Evolutionary conservation across 176 grass and related monocot genomes (phyloP).

Genomic region (Rhynchospora tenuis): DNA sequence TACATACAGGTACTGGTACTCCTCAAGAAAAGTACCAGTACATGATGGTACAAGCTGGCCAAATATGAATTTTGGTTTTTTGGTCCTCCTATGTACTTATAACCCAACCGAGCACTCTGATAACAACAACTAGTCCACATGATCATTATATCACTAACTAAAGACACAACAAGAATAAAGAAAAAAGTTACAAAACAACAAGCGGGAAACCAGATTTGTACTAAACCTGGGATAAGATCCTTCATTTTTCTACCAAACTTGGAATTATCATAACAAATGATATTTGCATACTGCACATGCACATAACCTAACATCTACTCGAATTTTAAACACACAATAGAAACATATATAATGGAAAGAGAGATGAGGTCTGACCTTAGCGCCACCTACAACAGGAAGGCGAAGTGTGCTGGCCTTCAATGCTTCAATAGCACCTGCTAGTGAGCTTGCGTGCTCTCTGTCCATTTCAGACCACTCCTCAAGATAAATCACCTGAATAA

Average conservation of each 20-base stretch:
- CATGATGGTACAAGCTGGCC: background rate
- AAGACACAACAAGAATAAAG: too few relatives aligned
- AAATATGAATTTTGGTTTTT: background rate
- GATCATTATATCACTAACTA: background rate
- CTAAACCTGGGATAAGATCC: background rate
- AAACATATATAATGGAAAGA: constrained; percentile 2
- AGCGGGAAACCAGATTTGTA: background rate
- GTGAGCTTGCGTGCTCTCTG: constrained; percentile 75
- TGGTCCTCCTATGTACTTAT: background rate
- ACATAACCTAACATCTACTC: background rate
- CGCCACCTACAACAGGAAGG: constrained; percentile 84
- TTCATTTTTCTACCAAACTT: background rate
- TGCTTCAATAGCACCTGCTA: constrained; percentile 73
- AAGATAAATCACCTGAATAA: constrained; percentile 58
- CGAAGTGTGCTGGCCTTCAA: constrained; percentile 93
- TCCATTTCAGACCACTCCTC: constrained; percentile 83
- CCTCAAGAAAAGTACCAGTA: background rate
- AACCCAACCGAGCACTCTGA: background rate
- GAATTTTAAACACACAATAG: background rate
- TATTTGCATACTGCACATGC: background rate
- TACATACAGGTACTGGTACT: background rate
- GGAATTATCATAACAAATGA: background rate
- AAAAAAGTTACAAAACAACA: background rate
- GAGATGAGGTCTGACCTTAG: constrained; percentile 57
- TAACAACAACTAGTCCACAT: background rate